phyloP scores from a whole-genome alignment of 306 rosid genomes.

The Sechiopsis laciniata region DNA sequence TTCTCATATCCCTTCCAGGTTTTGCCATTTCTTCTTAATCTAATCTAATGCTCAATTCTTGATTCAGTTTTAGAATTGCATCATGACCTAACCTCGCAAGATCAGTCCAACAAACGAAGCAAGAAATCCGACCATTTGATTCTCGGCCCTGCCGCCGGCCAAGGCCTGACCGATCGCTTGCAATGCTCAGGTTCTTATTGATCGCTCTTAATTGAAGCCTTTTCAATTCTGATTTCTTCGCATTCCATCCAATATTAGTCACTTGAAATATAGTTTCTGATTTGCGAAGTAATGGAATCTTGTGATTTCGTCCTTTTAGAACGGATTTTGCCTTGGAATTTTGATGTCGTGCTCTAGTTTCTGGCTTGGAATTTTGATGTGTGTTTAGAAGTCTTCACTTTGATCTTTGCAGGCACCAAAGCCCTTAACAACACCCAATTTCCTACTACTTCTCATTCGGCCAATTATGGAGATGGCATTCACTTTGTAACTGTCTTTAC shows the following conservation, averaged over 20 bases:
- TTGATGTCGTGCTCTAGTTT: not conserved
- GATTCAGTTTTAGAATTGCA: conserved; percentile 56
- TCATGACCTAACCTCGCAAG: conserved; percentile 35
- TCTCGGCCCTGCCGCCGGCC: conserved; percentile 91
- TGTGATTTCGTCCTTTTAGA: not conserved
- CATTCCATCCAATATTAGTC: not conserved
- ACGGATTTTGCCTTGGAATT: not conserved
- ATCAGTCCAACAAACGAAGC: conserved; percentile 37
- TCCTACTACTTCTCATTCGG: conserved; percentile 29
- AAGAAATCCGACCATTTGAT: conserved; percentile 67
- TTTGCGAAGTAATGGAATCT: not conserved
- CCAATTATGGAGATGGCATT: conserved; percentile 32
- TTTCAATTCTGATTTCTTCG: not conserved
- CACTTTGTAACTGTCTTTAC: conserved; percentile 73
- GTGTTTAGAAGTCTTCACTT: conserved; percentile 1
- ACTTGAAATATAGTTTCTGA: not conserved
- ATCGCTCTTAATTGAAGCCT: not conserved
- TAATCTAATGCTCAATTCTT: not conserved
- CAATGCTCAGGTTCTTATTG: conserved; percentile 64
- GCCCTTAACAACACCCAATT: conserved; percentile 60
- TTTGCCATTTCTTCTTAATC: conserved; percentile 18
- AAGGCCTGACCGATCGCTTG: conserved; percentile 73
- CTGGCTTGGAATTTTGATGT: not conserved
- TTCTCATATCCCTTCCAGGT: not conserved
- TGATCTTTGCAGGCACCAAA: conserved; percentile 52